Evolutionary conservation across 306 rosid species (phyloP).

Genomic region (Quercus parvula): DNA sequence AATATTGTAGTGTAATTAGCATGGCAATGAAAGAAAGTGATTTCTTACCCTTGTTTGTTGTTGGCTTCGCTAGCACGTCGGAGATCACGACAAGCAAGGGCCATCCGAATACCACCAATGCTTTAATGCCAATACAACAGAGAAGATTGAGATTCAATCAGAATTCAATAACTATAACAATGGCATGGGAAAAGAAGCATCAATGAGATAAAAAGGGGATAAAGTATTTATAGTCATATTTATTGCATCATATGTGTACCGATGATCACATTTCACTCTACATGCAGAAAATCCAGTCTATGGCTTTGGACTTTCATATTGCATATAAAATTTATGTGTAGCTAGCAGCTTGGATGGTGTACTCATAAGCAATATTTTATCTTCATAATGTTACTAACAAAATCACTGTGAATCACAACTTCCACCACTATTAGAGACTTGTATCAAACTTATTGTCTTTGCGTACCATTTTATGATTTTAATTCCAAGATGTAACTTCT

Average conservation of each 20-base stretch:
- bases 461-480: too few relatives aligned
- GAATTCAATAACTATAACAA: not conserved
- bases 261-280: not conserved
- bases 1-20: not conserved
- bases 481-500: too few relatives aligned
- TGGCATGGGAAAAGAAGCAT: not conserved
- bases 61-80: not conserved
- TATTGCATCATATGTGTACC: not conserved
- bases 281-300: too few relatives aligned
- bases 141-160: not conserved
- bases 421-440: too few relatives aligned
- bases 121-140: not conserved
- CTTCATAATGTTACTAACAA: too few relatives aligned
- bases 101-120: not conserved
- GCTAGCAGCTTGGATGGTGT: too few relatives aligned
- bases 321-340: not conserved
- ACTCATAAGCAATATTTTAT: too few relatives aligned
- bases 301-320: not conserved
- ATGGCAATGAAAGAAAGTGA: not conserved
- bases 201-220: not conserved
- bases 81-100: constrained; percentile 4
- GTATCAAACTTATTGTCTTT: too few relatives aligned
- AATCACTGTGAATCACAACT: too few relatives aligned
- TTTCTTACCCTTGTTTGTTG: not conserved
- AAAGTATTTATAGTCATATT: not conserved